A percentile compares a stretch with the other conserved stretches of the same genome.
phyloP scores from a whole-genome alignment of 345 rosid species.

The Eutrema heterophyllum region DNA sequence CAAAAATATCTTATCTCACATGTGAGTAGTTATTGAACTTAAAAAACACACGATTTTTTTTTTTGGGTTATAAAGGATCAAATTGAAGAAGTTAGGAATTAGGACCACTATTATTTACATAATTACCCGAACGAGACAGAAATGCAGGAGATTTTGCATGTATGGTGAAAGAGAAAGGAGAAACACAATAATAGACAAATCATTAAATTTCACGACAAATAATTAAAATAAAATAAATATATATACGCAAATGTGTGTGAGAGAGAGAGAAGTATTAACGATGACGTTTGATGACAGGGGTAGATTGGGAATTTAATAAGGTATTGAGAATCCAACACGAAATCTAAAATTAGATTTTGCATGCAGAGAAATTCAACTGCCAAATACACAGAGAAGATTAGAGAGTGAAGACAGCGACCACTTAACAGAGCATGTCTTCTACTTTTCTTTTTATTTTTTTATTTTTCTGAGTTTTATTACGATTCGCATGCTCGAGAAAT shows the following conservation, averaged over 20 bases:
- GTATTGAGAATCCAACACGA: conserved; percentile 34
- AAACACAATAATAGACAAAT: conserved; percentile 28
- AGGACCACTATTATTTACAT: conserved; percentile 29
- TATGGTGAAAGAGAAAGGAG: conserved; percentile 30
- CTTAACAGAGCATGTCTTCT: conserved; percentile 29
- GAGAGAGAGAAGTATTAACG: conserved; percentile 14
- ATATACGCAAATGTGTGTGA: background rate
- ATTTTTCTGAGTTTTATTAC: background rate
- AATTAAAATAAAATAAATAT: background rate
- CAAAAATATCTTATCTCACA: background rate
- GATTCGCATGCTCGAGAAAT: conserved; percentile 23
- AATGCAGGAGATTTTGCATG: conserved; percentile 30
- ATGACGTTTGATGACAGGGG: conserved; percentile 32
- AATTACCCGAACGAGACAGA: conserved; percentile 32
- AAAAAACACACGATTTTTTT: background rate
- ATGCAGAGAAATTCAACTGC: conserved; percentile 36
- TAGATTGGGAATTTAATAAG: conserved; percentile 16
- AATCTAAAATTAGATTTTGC: conserved; percentile 39
- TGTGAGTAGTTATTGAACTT: conserved; percentile 22
- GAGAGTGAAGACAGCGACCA: conserved; percentile 35
- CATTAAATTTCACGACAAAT: conserved; percentile 28
- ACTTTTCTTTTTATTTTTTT: background rate
- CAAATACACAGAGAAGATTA: conserved; percentile 30
- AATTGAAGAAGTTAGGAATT: background rate
- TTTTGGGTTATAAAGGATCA: background rate